Evolutionary conservation across 2,329 filamentous ascomycete species (phyloP), one percentile per base, ranked within the genome.

Genomic region (Macroventuria anomochaeta): DNA sequence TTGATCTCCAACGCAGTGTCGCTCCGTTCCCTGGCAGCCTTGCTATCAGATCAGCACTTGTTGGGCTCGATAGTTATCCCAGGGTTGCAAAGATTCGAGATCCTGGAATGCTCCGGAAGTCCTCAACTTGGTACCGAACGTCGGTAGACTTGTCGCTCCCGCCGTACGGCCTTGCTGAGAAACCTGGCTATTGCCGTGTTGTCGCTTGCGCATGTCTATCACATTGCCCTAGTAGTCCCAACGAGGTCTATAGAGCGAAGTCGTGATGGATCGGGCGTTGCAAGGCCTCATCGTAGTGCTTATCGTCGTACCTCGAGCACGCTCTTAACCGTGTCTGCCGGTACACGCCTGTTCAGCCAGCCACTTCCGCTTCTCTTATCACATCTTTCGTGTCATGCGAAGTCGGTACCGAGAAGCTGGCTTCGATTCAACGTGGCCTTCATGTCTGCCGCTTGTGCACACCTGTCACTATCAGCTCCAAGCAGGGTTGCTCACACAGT

Each of bases 41-140:
- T 54, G 44, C 51, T 42, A 38, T 34, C 44, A 49, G 44, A 42
- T 40, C 44, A 48, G 50, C 42, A n/a, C 17, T 40, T 15, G 13
- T 32, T 28, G 39, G 33, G 32, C 38, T 48, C 44, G 28, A 43
- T 51, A 33, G 33, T 26, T 29, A 31, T 17, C 3, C 32, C 43
- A 47, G 21, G 42, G 38, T 8, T 33, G 26, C 44, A 17, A 23
- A 18, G 17, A 33, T n/a, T 12, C 32, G 25, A 43, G 25, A 7
- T 32, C 10, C 21, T 36, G 11, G 21, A 48, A 32, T 31, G 12
- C 28, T 43, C 36, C 20, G 28, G 31, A 17, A 40, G 15, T 40
- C 2, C 8, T 37, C n/a, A 13, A n/a, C 28, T 12, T 21, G 34
- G 29, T 46, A 39, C 20, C 34, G 40, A 31, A 26, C 15, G 13